phyloP scores from a whole-genome alignment of 106 monocot species.

The Platanthera zijinensis region DNA sequence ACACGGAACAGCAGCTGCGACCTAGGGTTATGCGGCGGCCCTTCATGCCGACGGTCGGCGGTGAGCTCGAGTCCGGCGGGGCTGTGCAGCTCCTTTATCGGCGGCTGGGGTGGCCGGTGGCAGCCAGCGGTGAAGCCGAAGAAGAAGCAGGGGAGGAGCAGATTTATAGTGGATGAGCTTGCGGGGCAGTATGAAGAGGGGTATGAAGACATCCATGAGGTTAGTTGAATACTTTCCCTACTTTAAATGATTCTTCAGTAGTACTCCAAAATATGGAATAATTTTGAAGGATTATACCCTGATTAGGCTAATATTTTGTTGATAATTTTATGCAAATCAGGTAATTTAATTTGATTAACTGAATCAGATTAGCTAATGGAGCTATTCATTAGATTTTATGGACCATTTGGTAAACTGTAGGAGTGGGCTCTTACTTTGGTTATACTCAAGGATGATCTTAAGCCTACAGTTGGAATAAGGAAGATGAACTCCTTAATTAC shows the following conservation, averaged over 20 bases:
- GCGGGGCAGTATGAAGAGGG: constrained; percentile 82
- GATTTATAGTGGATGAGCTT: constrained; percentile 42
- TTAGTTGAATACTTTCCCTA: constrained; percentile 21
- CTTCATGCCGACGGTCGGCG: background rate
- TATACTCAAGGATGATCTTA: background rate
- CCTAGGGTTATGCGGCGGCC: background rate
- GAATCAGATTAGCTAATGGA: too few relatives aligned
- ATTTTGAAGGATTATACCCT: background rate
- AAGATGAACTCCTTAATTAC: background rate
- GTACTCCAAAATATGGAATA: background rate
- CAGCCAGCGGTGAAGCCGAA: constrained; percentile 7
- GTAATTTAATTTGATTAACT: too few relatives aligned
- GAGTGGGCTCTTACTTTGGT: background rate
- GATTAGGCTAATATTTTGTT: background rate
- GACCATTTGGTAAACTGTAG: background rate
- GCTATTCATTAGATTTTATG: too few relatives aligned
- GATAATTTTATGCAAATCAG: too few relatives aligned
- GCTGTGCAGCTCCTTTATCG: constrained; percentile 42
- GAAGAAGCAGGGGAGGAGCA: constrained; percentile 11
- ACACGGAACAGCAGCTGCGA: constrained; percentile 10
- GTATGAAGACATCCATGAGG: constrained; percentile 63
- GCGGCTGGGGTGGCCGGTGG: constrained; percentile 10
- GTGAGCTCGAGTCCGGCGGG: constrained; percentile 15
- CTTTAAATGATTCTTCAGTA: background rate
- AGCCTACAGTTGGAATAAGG: background rate